Percentiles rank a stretch among this genome's conserved stretches.
Conservation (phyloP, 23 red algal genomes). For the Rhodosorus marinus region DNA sequence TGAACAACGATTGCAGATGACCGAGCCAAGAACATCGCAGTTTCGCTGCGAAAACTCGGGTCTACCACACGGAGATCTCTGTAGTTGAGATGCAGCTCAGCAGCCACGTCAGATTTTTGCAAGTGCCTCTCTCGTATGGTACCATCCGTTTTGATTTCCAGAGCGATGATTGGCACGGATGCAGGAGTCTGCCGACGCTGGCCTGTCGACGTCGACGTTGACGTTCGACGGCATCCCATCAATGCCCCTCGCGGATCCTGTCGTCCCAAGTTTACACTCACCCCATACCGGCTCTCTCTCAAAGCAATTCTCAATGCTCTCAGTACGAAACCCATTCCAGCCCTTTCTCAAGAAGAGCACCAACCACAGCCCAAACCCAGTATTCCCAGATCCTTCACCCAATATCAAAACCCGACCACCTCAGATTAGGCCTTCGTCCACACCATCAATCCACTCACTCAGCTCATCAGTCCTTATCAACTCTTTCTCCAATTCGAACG, state of each 20-base stretch:
- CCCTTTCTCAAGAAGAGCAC: background rate
- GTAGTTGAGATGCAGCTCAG: conserved; percentile 32
- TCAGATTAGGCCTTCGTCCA: conserved; percentile 1
- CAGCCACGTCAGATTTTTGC: conserved; percentile 81
- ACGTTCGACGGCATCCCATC: background rate
- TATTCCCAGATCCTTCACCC: no score
- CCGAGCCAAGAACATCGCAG: conserved; percentile 63
- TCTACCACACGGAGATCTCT: conserved; percentile 92
- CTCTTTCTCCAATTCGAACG: background rate
- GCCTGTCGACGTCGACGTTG: background rate
- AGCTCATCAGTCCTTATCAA: background rate
- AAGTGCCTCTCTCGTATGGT: conserved; percentile 16
- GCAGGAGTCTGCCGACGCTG: conserved; percentile 31
- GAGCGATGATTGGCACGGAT: conserved; percentile 42
- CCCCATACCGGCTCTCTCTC: background rate
- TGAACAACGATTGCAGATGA: conserved; percentile 72
- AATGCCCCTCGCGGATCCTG: background rate
- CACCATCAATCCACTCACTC: conserved; percentile 4
- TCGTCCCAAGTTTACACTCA: conserved; percentile 7
- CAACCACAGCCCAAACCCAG: no score
- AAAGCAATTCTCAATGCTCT: background rate
- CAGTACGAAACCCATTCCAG: background rate
- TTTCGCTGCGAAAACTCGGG: conserved; percentile 68
- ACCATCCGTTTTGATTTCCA: conserved; percentile 30
- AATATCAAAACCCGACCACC: no score